These are phyloP conservation scores for Austroboletus festivus DNA, from an alignment of 768 basidiomycete genomes.

Conservation along the genomic window DNA sequence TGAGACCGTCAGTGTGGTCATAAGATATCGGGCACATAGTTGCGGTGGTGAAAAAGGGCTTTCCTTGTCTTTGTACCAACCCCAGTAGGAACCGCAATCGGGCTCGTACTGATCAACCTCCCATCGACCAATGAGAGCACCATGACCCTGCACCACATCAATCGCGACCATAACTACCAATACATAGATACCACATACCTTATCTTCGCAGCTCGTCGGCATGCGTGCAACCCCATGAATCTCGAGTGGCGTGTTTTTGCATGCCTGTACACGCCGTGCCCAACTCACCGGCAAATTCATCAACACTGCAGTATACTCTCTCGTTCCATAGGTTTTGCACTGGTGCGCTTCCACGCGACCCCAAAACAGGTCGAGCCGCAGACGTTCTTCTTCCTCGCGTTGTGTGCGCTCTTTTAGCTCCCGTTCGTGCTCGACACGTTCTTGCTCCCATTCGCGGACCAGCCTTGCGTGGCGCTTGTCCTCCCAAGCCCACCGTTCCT, in stretches of 20 bases:
- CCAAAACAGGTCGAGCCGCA: slow-evolving; percentile 21
- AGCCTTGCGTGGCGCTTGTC: slow-evolving; percentile 9
- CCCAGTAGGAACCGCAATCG: slow-evolving; percentile 25
- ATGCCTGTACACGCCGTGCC: slow-evolving; percentile 18
- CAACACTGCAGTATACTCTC: slow-evolving; percentile 29
- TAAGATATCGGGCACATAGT: too few species aligned
- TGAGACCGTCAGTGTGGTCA: neutral
- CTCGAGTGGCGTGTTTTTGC: slow-evolving; percentile 19
- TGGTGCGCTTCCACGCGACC: slow-evolving; percentile 10
- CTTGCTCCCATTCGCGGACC: slow-evolving; percentile 18
- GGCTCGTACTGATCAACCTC: slow-evolving; percentile 25
- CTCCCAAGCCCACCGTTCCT: slow-evolving; percentile 21
- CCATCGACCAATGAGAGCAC: slow-evolving; percentile 26
- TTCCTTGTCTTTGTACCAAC: slow-evolving; percentile 30
- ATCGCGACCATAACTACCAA: neutral
- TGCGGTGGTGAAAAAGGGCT: neutral
- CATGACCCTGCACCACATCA: slow-evolving; percentile 14
- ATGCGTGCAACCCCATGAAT: slow-evolving; percentile 19
- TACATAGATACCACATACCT: slow-evolving; percentile 11
- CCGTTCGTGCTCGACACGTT: slow-evolving; percentile 14
- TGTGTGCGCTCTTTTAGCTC: slow-evolving; percentile 17
- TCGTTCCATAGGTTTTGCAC: slow-evolving; percentile 28
- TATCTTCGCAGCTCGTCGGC: slow-evolving; percentile 24
- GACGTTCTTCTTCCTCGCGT: slow-evolving; percentile 11
- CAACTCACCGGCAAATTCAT: slow-evolving; percentile 24